A percentile compares a stretch with the other conserved stretches of the same genome.
Evolutionary conservation across 192 early-diverging fungal genomes (phyloP).

Genomic region (Phycomyces blakesleeanus): DNA sequence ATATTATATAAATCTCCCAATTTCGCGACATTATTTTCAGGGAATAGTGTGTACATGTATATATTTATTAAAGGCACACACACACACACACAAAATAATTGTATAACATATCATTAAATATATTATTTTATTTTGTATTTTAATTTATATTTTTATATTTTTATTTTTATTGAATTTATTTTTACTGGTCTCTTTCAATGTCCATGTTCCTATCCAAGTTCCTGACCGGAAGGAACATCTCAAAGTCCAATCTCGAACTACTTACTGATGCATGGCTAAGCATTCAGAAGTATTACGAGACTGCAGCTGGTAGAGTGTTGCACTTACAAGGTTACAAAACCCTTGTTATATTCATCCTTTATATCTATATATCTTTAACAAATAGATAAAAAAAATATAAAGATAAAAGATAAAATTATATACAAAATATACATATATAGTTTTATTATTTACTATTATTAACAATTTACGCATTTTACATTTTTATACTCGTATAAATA

Average conservation of each 20-base stretch:
- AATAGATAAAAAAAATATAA: too few species aligned
- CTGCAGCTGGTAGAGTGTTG: slow-evolving; percentile 25
- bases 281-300: slow-evolving; percentile 36
- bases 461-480: too few species aligned
- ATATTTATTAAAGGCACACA: too few species aligned
- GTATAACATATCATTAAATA: too few species aligned
- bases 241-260: slow-evolving; percentile 33
- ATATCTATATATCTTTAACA: background rate
- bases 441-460: too few species aligned
- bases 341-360: background rate
- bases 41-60: too few species aligned
- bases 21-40: too few species aligned
- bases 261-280: slow-evolving; percentile 30
- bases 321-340: slow-evolving; percentile 3
- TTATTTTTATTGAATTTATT: background rate
- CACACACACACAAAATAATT: too few species aligned
- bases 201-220: slow-evolving; percentile 38
- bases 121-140: background rate
- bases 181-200: background rate
- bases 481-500: too few species aligned
- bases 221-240: slow-evolving; percentile 32
- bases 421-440: too few species aligned
- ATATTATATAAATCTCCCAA: too few species aligned
- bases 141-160: background rate
- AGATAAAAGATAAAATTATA: too few species aligned